Conservation (phyloP, 1,284 basidiomycete species). For the Peniophora sp. region DNA sequence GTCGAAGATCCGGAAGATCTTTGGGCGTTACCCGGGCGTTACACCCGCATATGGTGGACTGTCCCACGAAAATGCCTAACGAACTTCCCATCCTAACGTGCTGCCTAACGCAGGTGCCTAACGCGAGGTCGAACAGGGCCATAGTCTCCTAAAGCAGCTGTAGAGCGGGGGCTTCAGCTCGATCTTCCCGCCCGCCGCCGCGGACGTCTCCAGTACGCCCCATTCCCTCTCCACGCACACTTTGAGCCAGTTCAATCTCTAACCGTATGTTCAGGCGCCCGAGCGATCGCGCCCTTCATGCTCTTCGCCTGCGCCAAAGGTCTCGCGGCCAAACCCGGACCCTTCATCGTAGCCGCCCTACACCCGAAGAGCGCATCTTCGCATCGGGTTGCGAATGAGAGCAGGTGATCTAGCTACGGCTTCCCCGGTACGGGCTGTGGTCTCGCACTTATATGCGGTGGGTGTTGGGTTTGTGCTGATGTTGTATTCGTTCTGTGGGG, state of each 20-base stretch:
- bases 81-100: too few species aligned
- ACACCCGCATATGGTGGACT: too few species aligned
- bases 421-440: slow-evolving; percentile 1
- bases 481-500: not conserved
- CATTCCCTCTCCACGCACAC: too few species aligned
- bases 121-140: too few species aligned
- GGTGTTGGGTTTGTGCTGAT: not conserved
- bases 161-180: slow-evolving; percentile 5
- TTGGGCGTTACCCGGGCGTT: too few species aligned
- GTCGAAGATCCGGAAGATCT: too few species aligned
- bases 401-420: slow-evolving; percentile 1
- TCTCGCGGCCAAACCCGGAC: not conserved
- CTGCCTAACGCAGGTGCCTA: too few species aligned
- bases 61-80: too few species aligned
- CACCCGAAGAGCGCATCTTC: not conserved
- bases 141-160: too few species aligned
- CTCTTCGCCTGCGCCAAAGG: slow-evolving; percentile 3
- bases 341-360: slow-evolving; percentile 3
- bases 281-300: not conserved
- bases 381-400: not conserved
- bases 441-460: too few species aligned
- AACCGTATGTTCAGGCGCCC: not conserved
- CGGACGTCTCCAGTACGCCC: slow-evolving; percentile 1
- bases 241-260: too few species aligned
- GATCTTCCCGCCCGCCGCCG: slow-evolving; percentile 1